Percentiles rank a stretch among this genome's conserved stretches.
phyloP scores from a whole-genome alignment of 371 early-diverging fungal species.

The Mortierella sp. region DNA sequence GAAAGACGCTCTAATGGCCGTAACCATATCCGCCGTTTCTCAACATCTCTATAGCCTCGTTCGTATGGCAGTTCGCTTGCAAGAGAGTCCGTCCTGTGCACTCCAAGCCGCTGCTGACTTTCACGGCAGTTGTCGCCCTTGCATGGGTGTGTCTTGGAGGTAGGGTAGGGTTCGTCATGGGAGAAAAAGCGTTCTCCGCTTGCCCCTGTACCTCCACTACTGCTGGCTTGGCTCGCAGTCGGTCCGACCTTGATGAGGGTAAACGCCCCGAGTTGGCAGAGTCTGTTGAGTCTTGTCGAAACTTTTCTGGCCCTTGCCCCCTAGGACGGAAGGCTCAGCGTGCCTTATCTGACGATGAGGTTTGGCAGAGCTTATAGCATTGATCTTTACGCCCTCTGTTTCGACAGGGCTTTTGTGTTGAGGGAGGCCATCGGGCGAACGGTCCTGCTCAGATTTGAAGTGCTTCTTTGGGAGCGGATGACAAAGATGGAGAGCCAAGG shows the following conservation, averaged over 20 bases:
- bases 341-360: conserved; percentile 11
- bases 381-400: no score
- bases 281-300: not conserved
- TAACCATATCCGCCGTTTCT: conserved; percentile 9
- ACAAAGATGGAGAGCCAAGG: no score
- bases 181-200: conserved; percentile 3
- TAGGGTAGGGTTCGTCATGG: not conserved
- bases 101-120: not conserved
- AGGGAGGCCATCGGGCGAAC: no score
- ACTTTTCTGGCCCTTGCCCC: not conserved
- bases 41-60: not conserved
- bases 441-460: no score
- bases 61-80: conserved; percentile 14
- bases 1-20: conserved; percentile 1
- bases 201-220: no score
- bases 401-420: no score
- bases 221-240: no score
- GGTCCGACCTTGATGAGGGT: no score
- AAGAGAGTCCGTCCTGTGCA: conserved; percentile 20
- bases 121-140: conserved; percentile 6
- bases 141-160: no score
- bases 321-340: not conserved
- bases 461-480: no score
- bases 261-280: no score
- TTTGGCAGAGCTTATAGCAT: no score